A percentile compares a stretch with the other conserved stretches of the same genome.
These are phyloP conservation scores for Mycena rebaudengoi DNA, from an alignment of 768 basidiomycete genomes.

Conservation along the genomic window DNA sequence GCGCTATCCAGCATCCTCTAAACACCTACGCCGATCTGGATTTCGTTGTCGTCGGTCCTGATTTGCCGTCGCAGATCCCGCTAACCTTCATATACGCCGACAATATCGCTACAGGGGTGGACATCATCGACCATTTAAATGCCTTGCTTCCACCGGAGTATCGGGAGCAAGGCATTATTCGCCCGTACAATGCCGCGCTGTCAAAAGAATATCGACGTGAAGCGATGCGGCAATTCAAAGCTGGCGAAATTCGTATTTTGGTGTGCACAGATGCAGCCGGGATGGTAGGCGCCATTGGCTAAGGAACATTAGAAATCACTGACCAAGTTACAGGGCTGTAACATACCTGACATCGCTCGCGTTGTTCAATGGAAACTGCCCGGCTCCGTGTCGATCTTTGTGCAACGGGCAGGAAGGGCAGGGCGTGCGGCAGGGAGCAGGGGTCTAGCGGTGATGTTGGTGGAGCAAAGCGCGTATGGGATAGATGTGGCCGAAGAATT, in stretches of 20 bases:
- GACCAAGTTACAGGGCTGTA: conserved; percentile 30
- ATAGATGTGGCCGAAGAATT: not conserved
- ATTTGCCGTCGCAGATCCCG: not conserved
- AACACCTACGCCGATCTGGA: conserved; percentile 41
- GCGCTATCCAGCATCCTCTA: conserved; percentile 39
- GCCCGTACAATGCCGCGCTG: conserved; percentile 36
- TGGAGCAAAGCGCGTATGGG: conserved; percentile 25
- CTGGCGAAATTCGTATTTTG: conserved; percentile 34
- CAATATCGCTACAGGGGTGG: conserved; percentile 1
- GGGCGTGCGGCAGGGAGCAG: conserved; percentile 25
- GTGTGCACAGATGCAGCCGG: conserved; percentile 47
- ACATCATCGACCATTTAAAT: conserved; percentile 35
- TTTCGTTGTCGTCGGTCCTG: conserved; percentile 33
- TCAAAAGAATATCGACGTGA: conserved; percentile 22
- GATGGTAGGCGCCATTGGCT: too few relatives aligned
- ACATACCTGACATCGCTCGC: conserved; percentile 38
- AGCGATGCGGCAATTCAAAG: conserved; percentile 34
- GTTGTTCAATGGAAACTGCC: conserved; percentile 45
- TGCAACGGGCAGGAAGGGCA: conserved; percentile 41
- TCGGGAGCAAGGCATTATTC: too few relatives aligned
- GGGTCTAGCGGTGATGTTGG: conserved; percentile 32
- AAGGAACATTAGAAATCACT: too few relatives aligned
- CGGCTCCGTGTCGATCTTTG: conserved; percentile 33
- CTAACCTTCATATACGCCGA: not conserved
- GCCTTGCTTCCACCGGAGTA: not conserved